These are phyloP conservation scores for Syncephalastrum sp. DNA, from an alignment of 371 early-diverging fungal species.

Conservation along the genomic window DNA sequence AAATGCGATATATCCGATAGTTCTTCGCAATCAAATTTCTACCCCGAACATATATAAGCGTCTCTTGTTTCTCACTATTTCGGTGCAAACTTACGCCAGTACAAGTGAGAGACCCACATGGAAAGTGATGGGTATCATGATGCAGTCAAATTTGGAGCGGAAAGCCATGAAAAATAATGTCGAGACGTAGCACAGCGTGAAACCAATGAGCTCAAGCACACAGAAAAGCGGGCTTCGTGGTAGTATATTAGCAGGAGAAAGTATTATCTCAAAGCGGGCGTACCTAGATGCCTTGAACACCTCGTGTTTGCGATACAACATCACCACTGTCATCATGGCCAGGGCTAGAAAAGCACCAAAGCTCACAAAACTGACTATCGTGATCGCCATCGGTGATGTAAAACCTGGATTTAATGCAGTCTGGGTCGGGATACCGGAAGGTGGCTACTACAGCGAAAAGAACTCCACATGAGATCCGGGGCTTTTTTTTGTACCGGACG, in stretches of 20 bases:
- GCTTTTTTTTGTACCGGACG: conserved; percentile 1
- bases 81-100: conserved; percentile 32
- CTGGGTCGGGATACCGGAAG: conserved; percentile 30
- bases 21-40: conserved; percentile 56
- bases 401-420: conserved; percentile 36
- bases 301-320: conserved; percentile 41
- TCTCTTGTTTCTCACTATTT: not conserved
- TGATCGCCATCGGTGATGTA: conserved; percentile 40
- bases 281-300: conserved; percentile 60
- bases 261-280: not conserved
- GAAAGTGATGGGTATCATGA: conserved; percentile 42
- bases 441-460: conserved; percentile 23
- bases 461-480: not conserved
- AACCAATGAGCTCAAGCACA: conserved; percentile 48
- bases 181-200: conserved; percentile 39
- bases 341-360: conserved; percentile 39
- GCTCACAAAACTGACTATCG: conserved; percentile 38
- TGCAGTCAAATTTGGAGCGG: conserved; percentile 33
- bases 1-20: conserved; percentile 58
- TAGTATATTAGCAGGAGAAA: not conserved
- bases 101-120: conserved; percentile 43
- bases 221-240: conserved; percentile 50
- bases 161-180: conserved; percentile 30
- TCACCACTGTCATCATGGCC: conserved; percentile 35
- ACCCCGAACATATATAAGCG: conserved; percentile 10